phyloP scores from a whole-genome alignment of 2,329 filamentous ascomycete species.

The Aurifilum marmelostoma region DNA sequence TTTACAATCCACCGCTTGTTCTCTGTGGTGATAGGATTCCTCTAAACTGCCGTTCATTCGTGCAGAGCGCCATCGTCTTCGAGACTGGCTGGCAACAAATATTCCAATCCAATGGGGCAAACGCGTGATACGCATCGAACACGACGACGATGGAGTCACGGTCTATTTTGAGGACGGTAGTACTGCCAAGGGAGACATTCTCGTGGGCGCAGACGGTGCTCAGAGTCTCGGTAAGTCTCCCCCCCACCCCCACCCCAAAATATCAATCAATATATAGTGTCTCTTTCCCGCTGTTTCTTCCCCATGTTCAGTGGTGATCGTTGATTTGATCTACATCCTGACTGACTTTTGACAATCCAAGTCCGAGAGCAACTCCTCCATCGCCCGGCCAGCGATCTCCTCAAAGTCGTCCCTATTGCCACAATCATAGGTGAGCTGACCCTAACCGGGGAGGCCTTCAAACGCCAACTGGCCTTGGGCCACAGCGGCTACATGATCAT shows the following conservation, averaged over 20 bases:
- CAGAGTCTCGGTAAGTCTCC: constrained; percentile 33
- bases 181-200: constrained; percentile 33
- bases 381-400: not conserved
- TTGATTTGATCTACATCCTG: not conserved
- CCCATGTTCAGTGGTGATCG: too few species aligned
- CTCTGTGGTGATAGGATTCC: not conserved
- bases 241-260: too few species aligned
- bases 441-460: constrained; percentile 33
- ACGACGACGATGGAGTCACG: constrained; percentile 28
- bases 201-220: constrained; percentile 37
- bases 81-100: constrained; percentile 35
- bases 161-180: constrained; percentile 36
- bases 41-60: constrained; percentile 31
- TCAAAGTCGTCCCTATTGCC: constrained; percentile 25
- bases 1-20: not conserved
- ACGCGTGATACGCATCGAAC: constrained; percentile 30
- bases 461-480: constrained; percentile 35
- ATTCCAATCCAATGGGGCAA: constrained; percentile 37
- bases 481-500: constrained; percentile 33
- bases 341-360: constrained; percentile 11
- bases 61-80: constrained; percentile 33
- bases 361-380: constrained; percentile 32
- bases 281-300: too few species aligned
- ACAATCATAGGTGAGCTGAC: constrained; percentile 34
- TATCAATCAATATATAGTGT: not conserved